Evolutionary conservation across 2,329 filamentous ascomycete genomes (phyloP), one percentile per base, ranked within the genome.

Genomic region (Botrytis byssoidea): DNA sequence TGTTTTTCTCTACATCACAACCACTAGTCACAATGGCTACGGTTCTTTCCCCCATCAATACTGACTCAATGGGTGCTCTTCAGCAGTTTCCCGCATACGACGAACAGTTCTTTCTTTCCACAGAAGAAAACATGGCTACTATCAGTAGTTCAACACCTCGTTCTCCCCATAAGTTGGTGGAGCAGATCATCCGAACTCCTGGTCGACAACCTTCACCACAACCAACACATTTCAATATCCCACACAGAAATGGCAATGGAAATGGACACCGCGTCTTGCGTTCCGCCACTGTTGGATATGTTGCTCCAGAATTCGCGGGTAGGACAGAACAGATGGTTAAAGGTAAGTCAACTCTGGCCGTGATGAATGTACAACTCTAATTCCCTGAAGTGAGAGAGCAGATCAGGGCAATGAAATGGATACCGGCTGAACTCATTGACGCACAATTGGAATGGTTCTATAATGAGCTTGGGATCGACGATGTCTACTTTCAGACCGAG

Each of bases 401-500:
- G 86, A 97, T 97, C 91, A 75, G 77, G 59, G 76, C 77, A 55
- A 76, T 76, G 76, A 93, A 91, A 74, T 98, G 97, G 88, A 93
- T 99, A 75, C 96, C 96, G 2, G 87, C 89, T 73, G 87, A 92
- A 70, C 92, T 97, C 77, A 88, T 98, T 76, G 92, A 97, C 76
- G 88, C 90, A 40, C 95, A 99, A 84, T 93, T 95, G 70, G 88
- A 90, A 74, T 99, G 96, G 95, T 99, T 99, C 86, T 99, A 99
- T 86, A 93, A 96, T 82, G 92, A 97, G 83, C 90, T 99, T 37
- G 96, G 96, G 79, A 99, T 99, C 79, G 96, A 99, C 81, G 96
- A 98, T 86, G 95, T 97, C 84, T 98, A 98, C 87, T 98, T 98
- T 85, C 91, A 95, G 82, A 94, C 95, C 77, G 95, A 98, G 85